Conservation (phyloP, 2,329 filamentous ascomycete species). For the Fusarium ramigenum region DNA sequence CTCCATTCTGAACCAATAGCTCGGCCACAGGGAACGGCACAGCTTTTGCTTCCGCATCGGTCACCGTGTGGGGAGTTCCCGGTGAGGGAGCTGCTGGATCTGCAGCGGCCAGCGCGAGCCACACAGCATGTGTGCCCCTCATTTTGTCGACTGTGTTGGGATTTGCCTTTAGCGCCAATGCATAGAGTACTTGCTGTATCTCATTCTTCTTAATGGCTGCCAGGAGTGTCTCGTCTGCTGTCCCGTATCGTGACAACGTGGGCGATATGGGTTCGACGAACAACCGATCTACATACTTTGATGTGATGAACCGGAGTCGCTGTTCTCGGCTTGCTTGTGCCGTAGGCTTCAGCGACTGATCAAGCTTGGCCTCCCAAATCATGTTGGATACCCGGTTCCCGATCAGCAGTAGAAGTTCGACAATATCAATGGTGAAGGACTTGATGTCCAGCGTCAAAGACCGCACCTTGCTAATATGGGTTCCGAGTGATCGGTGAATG, state of each 20-base stretch:
- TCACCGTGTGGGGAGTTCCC: constrained; percentile 53
- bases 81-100: constrained; percentile 83
- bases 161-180: constrained; percentile 84
- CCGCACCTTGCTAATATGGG: constrained; percentile 96
- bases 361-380: constrained; percentile 91
- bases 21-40: constrained; percentile 90
- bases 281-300: constrained; percentile 88
- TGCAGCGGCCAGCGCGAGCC: constrained; percentile 89
- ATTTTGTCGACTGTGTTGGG: constrained; percentile 88
- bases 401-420: constrained; percentile 89
- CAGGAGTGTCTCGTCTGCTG: constrained; percentile 86
- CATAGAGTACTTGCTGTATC: constrained; percentile 91
- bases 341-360: constrained; percentile 76
- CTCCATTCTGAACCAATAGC: constrained; percentile 91
- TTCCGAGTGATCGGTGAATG: constrained; percentile 94
- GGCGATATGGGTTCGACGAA: constrained; percentile 83
- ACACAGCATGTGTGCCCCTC: constrained; percentile 87
- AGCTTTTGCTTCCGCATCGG: constrained; percentile 59
- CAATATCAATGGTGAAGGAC: constrained; percentile 95
- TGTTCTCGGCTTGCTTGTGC: constrained; percentile 87
- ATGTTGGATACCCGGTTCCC: constrained; percentile 96
- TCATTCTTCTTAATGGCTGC: constrained; percentile 97
- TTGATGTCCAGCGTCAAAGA: constrained; percentile 95
- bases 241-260: constrained; percentile 78
- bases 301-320: constrained; percentile 91